Percentiles rank a stretch among this genome's conserved stretches.
These are phyloP conservation scores for Rhodotorula mucilaginosa DNA, from an alignment of 1,284 basidiomycete species.

Conservation along the genomic window DNA sequence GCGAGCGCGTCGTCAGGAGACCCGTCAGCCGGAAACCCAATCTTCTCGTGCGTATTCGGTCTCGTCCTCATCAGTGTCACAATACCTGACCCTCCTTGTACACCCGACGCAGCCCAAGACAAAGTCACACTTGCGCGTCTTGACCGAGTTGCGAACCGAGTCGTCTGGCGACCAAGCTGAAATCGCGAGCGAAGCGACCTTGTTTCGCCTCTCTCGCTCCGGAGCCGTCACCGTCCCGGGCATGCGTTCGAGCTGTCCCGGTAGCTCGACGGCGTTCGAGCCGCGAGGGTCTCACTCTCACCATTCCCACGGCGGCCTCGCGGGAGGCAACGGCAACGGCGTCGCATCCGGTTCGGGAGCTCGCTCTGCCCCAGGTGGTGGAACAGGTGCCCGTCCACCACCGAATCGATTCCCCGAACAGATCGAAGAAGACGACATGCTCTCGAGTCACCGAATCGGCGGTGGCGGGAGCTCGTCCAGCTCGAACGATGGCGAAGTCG, in stretches of 20 bases:
- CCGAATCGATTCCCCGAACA: slow-evolving; percentile 38
- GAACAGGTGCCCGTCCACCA: neutral
- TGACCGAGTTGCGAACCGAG: slow-evolving; percentile 30
- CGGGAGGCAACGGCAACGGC: neutral
- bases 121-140: slow-evolving; percentile 36
- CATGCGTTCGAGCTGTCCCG: slow-evolving; percentile 12
- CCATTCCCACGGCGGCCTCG: neutral
- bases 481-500: slow-evolving; percentile 13
- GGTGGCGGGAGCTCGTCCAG: slow-evolving; percentile 6
- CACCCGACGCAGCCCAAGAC: slow-evolving; percentile 29
- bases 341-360: neutral
- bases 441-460: slow-evolving; percentile 1
- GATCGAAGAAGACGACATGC: slow-evolving; percentile 15
- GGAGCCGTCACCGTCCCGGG: slow-evolving; percentile 26
- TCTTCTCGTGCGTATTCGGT: slow-evolving; percentile 21
- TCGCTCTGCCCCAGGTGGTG: neutral
- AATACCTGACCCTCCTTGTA: neutral
- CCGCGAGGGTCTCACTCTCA: neutral
- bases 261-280: neutral
- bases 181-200: slow-evolving; percentile 35
- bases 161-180: slow-evolving; percentile 28
- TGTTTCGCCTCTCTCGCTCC: slow-evolving; percentile 31
- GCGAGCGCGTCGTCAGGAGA: slow-evolving; percentile 17
- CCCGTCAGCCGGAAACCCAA: slow-evolving; percentile 35
- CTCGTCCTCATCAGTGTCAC: neutral